These are phyloP conservation scores for Monosporascus ibericus DNA, from an alignment of 2,329 filamentous ascomycete species.

Conservation along the genomic window DNA sequence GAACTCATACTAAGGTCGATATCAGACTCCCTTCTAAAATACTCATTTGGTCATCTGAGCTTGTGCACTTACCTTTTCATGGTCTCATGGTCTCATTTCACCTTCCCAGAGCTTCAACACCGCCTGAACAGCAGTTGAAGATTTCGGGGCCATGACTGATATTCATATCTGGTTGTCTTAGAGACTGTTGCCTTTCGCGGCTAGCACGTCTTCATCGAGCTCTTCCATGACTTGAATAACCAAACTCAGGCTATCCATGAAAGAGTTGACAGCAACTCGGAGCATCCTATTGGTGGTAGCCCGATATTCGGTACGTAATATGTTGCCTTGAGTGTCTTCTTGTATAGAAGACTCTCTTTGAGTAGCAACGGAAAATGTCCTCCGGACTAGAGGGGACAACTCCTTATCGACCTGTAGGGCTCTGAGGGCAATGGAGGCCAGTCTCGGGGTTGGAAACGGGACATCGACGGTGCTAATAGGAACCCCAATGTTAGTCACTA, in stretches of 20 bases:
- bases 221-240: constrained; percentile 87
- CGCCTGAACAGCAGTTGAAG: too few relatives aligned
- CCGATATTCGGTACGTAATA: constrained; percentile 70
- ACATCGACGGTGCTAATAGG: constrained; percentile 60
- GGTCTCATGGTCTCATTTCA: constrained; percentile 5
- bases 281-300: constrained; percentile 96
- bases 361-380: constrained; percentile 57
- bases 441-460: constrained; percentile 73
- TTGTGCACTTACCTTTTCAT: constrained; percentile 7
- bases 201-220: constrained; percentile 77
- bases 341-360: constrained; percentile 14
- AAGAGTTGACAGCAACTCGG: constrained; percentile 90
- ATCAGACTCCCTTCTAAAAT: too few relatives aligned
- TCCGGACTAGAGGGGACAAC: constrained; percentile 74
- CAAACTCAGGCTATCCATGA: constrained; percentile 83
- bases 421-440: constrained; percentile 69
- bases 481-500: constrained; percentile 3
- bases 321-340: constrained; percentile 24
- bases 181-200: constrained; percentile 19
- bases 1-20: too few relatives aligned
- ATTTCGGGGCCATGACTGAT: too few relatives aligned
- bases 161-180: background rate
- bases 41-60: constrained; percentile 2
- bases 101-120: too few relatives aligned
- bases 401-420: constrained; percentile 83